Evolutionary conservation across 306 rosid species (phyloP), one percentile per base, ranked within the genome.

Genomic region (Hippophae gyantsensis): DNA sequence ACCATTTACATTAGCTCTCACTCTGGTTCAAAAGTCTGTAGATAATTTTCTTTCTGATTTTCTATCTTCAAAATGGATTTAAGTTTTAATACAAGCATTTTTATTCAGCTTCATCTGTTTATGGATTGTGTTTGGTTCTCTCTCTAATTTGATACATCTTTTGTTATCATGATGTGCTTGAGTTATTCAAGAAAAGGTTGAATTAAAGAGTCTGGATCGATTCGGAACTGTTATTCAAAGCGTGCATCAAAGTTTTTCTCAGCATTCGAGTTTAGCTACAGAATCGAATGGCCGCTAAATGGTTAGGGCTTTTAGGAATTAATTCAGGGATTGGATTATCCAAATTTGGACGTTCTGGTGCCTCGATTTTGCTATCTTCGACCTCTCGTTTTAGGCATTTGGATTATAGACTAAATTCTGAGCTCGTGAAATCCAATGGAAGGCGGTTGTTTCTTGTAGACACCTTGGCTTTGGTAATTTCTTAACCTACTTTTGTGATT

Each of bases 251-350:
- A 41, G 0, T 18, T 26, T 53, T 45, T 14, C 50, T 51, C 7
- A 14, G 8, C 13, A 25, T 18, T 40, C 51, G 6, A 55, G 57
- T 58, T 42, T 69, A 63, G 64, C 56, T 6, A 8, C 63, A 56
- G 77, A 74, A 56, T 71, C 72, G 57, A 72, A 89, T 89, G 97
- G 92, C 89, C 79, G 81, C 80, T 8, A 81, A 61, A 74, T 80
- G 92, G 46, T 61, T 77, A 44, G 76, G 72, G 60, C 81, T 45
- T 45, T 61, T 78, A 23, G 72, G 80, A 32, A 57, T 61, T 43
- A 56, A 52, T 66, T 77, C 75, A 13, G 69, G 67, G 59, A 69
- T 76, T 40, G 74, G 76, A 50, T 60, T 75, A 52, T 52, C 68
- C 46, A 68, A 82, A 57, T 73, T 80, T 54, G 55, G 60, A 62